A percentile compares a stretch with the other conserved stretches of the same genome.
Evolutionary conservation across 352 stramenopile genomes (phyloP).

Genomic region (Globisporangium cederbergense): DNA sequence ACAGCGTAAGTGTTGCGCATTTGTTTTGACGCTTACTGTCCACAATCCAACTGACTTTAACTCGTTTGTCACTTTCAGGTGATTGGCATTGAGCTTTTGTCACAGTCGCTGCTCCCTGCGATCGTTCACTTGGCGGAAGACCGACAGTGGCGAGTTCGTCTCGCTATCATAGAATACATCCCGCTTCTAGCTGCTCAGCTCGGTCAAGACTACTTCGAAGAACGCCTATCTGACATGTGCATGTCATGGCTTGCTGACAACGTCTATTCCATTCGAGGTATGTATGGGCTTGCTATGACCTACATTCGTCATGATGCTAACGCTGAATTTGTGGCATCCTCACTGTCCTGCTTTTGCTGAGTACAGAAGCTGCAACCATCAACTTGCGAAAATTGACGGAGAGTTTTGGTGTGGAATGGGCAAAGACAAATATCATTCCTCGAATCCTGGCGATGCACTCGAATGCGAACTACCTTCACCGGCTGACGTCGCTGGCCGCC

Average conservation of each 20-base stretch:
- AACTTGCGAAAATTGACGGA: conserved; percentile 95
- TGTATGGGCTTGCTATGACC: conserved; percentile 18
- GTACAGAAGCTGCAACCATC: conserved; percentile 88
- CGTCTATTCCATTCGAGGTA: conserved; percentile 94
- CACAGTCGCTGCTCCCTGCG: conserved; percentile 95
- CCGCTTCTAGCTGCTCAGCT: conserved; percentile 95
- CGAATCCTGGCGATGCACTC: conserved; percentile 92
- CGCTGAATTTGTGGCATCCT: not conserved
- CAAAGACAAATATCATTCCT: conserved; percentile 92
- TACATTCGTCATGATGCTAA: not conserved
- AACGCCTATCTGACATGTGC: conserved; percentile 93
- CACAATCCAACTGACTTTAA: not conserved
- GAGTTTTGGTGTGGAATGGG: conserved; percentile 96
- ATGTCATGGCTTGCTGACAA: conserved; percentile 97
- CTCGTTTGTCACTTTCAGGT: conserved; percentile 45
- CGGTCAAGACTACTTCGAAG: conserved; percentile 95
- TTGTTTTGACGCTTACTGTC: not conserved
- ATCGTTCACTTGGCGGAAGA: conserved; percentile 98
- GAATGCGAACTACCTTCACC: conserved; percentile 93
- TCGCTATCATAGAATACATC: conserved; percentile 99
- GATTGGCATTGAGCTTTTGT: conserved; percentile 96
- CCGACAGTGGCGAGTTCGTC: conserved; percentile 97
- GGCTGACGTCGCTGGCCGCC: conserved; percentile 90
- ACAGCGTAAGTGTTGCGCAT: conserved; percentile 64
- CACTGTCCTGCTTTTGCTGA: not conserved